phyloP scores from a whole-genome alignment of 768 basidiomycete genomes.

The Psilocybe subaeruginosa region DNA sequence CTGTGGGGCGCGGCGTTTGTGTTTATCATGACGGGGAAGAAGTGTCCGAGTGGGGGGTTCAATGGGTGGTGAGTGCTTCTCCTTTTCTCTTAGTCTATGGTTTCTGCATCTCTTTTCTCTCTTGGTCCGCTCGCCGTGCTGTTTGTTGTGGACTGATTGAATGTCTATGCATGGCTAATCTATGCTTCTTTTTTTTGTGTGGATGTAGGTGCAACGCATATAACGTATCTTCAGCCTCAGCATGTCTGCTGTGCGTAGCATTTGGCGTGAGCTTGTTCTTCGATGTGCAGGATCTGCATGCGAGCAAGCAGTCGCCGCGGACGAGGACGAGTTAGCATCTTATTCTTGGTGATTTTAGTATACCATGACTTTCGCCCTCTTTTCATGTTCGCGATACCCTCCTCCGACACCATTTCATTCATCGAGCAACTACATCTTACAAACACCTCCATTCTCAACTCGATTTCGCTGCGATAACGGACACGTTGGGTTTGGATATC shows the following conservation, averaged over 20 bases:
- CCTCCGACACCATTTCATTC: no score
- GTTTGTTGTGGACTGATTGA: background rate
- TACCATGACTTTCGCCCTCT: no score
- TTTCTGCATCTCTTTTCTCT: background rate
- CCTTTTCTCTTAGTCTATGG: background rate
- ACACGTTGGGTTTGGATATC: no score
- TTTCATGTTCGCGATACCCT: no score
- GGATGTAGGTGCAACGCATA: conserved; percentile 67
- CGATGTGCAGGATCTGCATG: conserved; percentile 65
- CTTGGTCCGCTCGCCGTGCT: background rate
- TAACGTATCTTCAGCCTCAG: conserved; percentile 64
- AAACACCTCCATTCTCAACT: no score
- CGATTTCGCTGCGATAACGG: no score
- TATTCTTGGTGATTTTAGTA: no score
- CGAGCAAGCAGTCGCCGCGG: conserved; percentile 65
- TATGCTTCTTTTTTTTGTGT: background rate
- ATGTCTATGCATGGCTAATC: no score
- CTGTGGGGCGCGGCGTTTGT: conserved; percentile 65
- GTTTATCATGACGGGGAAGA: conserved; percentile 60
- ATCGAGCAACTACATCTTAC: no score
- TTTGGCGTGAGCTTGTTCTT: conserved; percentile 65
- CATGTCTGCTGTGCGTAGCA: conserved; percentile 57
- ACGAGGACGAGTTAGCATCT: conserved; percentile 33
- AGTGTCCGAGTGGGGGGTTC: conserved; percentile 64
- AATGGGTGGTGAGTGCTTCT: conserved; percentile 60